Base-by-base conservation (phyloP, 495 filamentous ascomycete genomes). In the Rhizodiscina lignyota region DNA sequence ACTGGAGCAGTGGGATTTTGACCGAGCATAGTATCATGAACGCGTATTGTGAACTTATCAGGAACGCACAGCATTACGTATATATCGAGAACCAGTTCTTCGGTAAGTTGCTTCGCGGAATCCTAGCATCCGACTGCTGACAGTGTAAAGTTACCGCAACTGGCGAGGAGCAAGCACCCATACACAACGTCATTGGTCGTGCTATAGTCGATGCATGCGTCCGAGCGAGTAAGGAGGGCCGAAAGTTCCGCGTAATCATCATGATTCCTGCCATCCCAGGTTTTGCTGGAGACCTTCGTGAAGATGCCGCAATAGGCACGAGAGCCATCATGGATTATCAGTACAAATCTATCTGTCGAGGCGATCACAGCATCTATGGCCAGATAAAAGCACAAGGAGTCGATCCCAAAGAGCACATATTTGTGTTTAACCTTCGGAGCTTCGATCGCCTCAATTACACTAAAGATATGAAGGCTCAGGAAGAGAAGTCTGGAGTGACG, bases 51-150 rank as follows among this genome's bases (percentile, higher is more conserved):
- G 80, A 92, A 35, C 56, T 84, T 18, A 97, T 94, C 42, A 59
- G 72, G 18, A 79, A 77, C 34, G 87, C 87, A 0, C 56, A 87
- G 56, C 83, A 94, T 51, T 93, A 76, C 50, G 78, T 96, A 31
- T 96, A 96, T 57, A 94, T 94, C 41, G 86, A 94, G 54, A 96
- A 96, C 45, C 87, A 96, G 44, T 94, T 94, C 63, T 94, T 96
- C 66, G 89, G 66, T 56, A 50, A 47, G 43, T 35, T 30, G 30
- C n/a, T n/a, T n/a, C n/a, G n/a, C n/a, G n/a, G n/a, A n/a, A n/a
- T n/a, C n/a, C n/a, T n/a, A n/a, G n/a, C n/a, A n/a, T n/a, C n/a
- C n/a, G n/a, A n/a, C n/a, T n/a, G n/a, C n/a, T n/a, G n/a, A n/a
- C n/a, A 19, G 3, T 20, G 4, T 2, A 12, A 23, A 70, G 72